Conservation (phyloP, 768 basidiomycete species). For the Leccinum obscurum region DNA sequence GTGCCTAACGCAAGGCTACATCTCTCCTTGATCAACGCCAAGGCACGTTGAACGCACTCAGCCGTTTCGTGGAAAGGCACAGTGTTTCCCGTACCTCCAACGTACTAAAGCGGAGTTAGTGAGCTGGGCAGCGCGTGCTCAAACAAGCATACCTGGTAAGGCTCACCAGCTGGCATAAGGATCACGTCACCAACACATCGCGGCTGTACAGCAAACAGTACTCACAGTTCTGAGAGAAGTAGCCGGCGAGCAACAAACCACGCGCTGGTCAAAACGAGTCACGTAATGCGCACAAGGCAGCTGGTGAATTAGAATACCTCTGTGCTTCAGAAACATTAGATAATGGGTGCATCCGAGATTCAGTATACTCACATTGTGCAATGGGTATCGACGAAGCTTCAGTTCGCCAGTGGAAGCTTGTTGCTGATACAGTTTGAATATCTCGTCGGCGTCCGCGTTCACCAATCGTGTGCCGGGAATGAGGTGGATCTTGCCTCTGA, state of each 20-base stretch:
- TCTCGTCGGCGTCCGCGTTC: conserved; percentile 48
- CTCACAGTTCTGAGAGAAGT: conserved; percentile 85
- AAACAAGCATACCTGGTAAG: conserved; percentile 60
- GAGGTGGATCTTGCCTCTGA: conserved; percentile 63
- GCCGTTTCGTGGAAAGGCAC: conserved; percentile 63
- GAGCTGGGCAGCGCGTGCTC: not conserved
- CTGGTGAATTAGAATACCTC: conserved; percentile 44
- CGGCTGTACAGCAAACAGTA: conserved; percentile 3
- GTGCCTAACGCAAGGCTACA: conserved; percentile 45
- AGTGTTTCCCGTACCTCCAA: conserved; percentile 74
- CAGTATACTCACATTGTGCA: conserved; percentile 51
- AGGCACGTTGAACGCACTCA: conserved; percentile 56
- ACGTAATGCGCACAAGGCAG: conserved; percentile 1
- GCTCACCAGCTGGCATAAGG: conserved; percentile 61
- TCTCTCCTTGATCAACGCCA: conserved; percentile 57
- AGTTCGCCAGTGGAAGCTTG: conserved; percentile 58
- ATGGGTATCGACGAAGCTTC: conserved; percentile 69
- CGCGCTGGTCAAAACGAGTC: conserved; percentile 47
- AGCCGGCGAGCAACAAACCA: conserved; percentile 70
- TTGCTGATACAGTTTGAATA: conserved; percentile 66
- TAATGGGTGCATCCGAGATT: conserved; percentile 1
- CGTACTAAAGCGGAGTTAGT: conserved; percentile 52
- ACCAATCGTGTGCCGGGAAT: conserved; percentile 39
- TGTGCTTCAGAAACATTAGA: conserved; percentile 50
- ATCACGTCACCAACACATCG: conserved; percentile 1